Evolutionary conservation across 2,329 filamentous ascomycete genomes (phyloP).

Genomic region (Trichophyton equinum): DNA sequence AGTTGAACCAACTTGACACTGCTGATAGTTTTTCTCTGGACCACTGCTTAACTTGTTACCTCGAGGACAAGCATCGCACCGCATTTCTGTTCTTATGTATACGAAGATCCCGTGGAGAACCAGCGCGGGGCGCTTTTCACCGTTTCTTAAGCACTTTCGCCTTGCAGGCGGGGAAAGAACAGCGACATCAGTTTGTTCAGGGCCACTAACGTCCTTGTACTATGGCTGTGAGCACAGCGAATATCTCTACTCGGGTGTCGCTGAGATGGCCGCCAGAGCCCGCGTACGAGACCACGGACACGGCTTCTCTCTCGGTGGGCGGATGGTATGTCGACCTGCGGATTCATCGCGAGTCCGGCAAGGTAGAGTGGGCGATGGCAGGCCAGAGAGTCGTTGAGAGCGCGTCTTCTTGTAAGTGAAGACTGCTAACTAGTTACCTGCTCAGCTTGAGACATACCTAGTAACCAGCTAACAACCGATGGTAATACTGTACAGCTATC

Average conservation of each 20-base stretch:
- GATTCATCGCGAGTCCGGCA: slow-evolving; percentile 24
- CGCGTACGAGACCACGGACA: slow-evolving; percentile 33
- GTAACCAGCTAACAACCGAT: neutral
- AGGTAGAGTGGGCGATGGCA: slow-evolving; percentile 35
- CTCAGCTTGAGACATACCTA: no score
- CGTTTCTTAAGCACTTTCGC: neutral
- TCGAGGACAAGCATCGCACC: no score
- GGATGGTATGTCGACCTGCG: slow-evolving; percentile 35
- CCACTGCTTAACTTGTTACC: no score
- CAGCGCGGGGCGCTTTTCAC: neutral
- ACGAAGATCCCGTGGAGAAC: neutral
- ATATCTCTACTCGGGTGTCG: slow-evolving; percentile 30
- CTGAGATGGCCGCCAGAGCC: slow-evolving; percentile 33
- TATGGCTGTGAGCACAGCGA: slow-evolving; percentile 2
- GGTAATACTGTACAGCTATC: slow-evolving; percentile 17
- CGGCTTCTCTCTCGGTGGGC: slow-evolving; percentile 31
- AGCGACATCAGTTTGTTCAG: no score
- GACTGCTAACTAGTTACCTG: no score
- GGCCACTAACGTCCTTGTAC: neutral
- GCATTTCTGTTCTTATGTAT: neutral
- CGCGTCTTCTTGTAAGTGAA: slow-evolving; percentile 23
- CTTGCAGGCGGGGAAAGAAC: no score
- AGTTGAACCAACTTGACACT: no score
- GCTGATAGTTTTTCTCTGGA: no score
- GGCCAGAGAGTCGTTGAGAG: slow-evolving; percentile 29